Conservation (phyloP, 345 rosid genomes). For the Eucalyptus cladocalyx region DNA sequence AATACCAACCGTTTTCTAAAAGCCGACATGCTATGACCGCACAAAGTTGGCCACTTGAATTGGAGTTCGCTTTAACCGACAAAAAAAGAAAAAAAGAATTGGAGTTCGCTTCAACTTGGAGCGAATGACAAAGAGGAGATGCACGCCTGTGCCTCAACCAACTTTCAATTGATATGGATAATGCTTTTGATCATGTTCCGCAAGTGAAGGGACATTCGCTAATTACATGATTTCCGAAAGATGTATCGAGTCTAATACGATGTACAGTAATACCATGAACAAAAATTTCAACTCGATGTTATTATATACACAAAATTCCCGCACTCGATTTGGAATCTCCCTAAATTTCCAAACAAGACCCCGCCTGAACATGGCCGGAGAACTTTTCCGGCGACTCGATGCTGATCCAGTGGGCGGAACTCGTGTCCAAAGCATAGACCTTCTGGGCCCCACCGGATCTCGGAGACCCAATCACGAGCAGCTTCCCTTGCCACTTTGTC, state of each 20-base stretch:
- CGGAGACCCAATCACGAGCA: conserved; percentile 48
- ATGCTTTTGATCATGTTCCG: no score
- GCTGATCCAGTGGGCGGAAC: not conserved
- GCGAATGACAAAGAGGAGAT: not conserved
- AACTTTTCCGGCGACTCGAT: not conserved
- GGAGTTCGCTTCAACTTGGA: not conserved
- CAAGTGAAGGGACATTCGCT: not conserved
- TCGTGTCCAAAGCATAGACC: conserved; percentile 12
- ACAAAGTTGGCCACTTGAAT: not conserved
- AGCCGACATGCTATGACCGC: not conserved
- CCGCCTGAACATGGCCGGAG: not conserved
- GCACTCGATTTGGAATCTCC: not conserved
- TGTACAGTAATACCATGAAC: not conserved
- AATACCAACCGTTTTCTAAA: not conserved
- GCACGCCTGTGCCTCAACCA: not conserved
- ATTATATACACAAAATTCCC: not conserved
- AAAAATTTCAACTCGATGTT: not conserved
- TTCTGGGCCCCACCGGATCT: conserved; percentile 17
- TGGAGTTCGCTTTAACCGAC: not conserved
- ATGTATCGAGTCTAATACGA: not conserved
- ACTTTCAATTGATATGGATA: not conserved
- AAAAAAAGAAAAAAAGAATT: not conserved
- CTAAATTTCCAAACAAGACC: not conserved
- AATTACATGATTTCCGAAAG: not conserved
- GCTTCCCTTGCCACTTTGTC: conserved; percentile 23